Percentiles rank a stretch among this genome's conserved stretches.
phyloP scores from a whole-genome alignment of 2,329 filamentous ascomycete genomes.

The Thielaviopsis punctulata region DNA sequence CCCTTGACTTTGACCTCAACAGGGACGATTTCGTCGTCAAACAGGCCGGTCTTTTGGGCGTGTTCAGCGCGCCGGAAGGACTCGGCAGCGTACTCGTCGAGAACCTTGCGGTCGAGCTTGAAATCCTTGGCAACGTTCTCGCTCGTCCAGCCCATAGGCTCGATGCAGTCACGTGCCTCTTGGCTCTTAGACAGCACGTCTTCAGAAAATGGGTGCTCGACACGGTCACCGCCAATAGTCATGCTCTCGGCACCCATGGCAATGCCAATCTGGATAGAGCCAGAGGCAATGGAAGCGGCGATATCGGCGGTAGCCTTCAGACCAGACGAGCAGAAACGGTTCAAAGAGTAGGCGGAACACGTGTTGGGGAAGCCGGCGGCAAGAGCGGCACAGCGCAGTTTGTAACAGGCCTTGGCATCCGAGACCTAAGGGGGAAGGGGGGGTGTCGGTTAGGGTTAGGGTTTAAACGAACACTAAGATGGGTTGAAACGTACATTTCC shows the following conservation, averaged over 20 bases:
- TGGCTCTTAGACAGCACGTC: slow-evolving; percentile 47
- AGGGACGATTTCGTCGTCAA: slow-evolving; percentile 86
- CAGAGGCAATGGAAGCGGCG: slow-evolving; percentile 64
- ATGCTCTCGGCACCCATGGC: slow-evolving; percentile 83
- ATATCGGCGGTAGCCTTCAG: slow-evolving; percentile 93
- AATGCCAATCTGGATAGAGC: slow-evolving; percentile 73
- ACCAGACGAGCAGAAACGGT: slow-evolving; percentile 95
- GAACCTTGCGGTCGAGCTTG: slow-evolving; percentile 57
- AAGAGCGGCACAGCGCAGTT: slow-evolving; percentile 64
- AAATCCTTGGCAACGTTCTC: slow-evolving; percentile 94
- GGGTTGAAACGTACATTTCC: slow-evolving; percentile 57
- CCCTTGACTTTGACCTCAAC: slow-evolving; percentile 71
- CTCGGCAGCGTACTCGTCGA: slow-evolving; percentile 77
- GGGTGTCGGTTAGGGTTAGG: neutral
- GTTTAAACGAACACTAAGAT: too few species aligned
- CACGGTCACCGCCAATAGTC: slow-evolving; percentile 51
- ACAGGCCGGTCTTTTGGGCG: slow-evolving; percentile 81
- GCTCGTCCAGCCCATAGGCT: slow-evolving; percentile 95
- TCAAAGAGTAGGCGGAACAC: slow-evolving; percentile 60
- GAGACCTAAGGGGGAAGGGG: slow-evolving; percentile 39
- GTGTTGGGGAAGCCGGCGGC: slow-evolving; percentile 92
- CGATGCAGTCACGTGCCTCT: slow-evolving; percentile 70
- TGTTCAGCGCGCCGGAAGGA: slow-evolving; percentile 74
- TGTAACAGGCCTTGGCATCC: slow-evolving; percentile 76
- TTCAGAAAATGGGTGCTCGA: slow-evolving; percentile 30